A percentile compares a stretch with the other conserved stretches of the same genome.
Conservation (phyloP, 2,329 filamentous ascomycete genomes). For the Ramularia endophylla region DNA sequence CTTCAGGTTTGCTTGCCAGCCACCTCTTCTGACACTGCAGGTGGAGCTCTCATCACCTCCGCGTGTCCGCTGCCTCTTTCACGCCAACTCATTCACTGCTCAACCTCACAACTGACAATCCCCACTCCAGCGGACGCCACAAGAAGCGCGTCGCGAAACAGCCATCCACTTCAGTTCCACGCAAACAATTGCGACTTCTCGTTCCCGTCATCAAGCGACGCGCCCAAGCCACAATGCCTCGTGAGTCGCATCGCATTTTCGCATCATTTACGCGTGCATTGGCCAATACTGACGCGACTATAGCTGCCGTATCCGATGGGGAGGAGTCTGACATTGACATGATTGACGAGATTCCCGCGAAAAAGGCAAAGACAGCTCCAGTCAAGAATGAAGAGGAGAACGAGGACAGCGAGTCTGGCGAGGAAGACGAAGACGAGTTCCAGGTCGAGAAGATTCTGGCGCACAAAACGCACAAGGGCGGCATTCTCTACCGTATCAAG, state of each 20-base stretch:
- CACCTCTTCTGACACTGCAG: neutral
- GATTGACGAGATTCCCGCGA: constrained; percentile 25
- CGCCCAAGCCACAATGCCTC: constrained; percentile 20
- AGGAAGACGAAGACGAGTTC: constrained; percentile 52
- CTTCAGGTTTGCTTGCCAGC: neutral
- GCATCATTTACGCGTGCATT: neutral
- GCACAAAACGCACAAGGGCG: constrained; percentile 56
- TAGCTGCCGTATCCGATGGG: constrained; percentile 37
- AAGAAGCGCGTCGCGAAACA: too few species aligned
- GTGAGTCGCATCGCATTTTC: constrained; percentile 15
- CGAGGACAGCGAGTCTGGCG: constrained; percentile 22
- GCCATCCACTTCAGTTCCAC: too few species aligned
- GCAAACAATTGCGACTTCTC: neutral
- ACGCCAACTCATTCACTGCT: too few species aligned
- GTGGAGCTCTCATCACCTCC: too few species aligned
- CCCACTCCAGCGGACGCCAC: too few species aligned
- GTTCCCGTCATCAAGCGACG: too few species aligned
- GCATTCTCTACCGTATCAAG: constrained; percentile 63
- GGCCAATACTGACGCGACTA: constrained; percentile 1
- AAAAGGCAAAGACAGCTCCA: constrained; percentile 16
- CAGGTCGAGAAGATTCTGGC: constrained; percentile 67
- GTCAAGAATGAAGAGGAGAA: constrained; percentile 32
- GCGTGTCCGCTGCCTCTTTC: too few species aligned
- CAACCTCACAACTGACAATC: too few species aligned
- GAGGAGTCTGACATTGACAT: constrained; percentile 30